These are phyloP conservation scores for Cucurbitaria berberidis DNA, from an alignment of 2,329 filamentous ascomycete genomes.

Conservation along the genomic window DNA sequence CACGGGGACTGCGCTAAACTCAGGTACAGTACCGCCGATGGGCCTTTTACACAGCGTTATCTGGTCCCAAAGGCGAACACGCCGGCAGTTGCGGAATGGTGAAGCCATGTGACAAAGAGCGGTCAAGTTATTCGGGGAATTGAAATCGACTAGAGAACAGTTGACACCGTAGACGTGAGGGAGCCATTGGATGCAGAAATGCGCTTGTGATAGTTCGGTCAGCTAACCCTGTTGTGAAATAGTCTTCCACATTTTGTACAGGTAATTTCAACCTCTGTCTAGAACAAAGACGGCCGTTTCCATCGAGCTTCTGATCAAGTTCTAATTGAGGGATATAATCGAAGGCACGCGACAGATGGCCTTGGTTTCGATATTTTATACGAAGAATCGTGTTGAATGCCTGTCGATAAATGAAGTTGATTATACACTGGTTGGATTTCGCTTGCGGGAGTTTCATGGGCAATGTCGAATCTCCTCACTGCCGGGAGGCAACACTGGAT, in stretches of 20 bases:
- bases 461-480: background rate
- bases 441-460: background rate
- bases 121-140: constrained; percentile 7
- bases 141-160: constrained; percentile 1
- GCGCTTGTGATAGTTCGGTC: constrained; percentile 13
- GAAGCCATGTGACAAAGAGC: constrained; percentile 11
- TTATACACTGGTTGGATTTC: background rate
- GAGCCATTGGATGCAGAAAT: constrained; percentile 11
- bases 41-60: constrained; percentile 7
- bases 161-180: constrained; percentile 21
- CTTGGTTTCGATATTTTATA: too few relatives aligned
- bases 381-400: too few relatives aligned
- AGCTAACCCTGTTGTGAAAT: constrained; percentile 16
- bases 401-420: too few relatives aligned
- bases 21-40: constrained; percentile 11
- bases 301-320: background rate
- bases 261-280: constrained; percentile 21
- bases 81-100: too few relatives aligned
- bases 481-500: background rate
- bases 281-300: background rate
- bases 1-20: constrained; percentile 9
- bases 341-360: background rate
- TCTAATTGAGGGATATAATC: background rate
- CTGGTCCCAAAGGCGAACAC: constrained; percentile 8
- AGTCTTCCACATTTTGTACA: constrained; percentile 12